Percentiles rank a stretch among this genome's conserved stretches.
phyloP scores from a whole-genome alignment of 1,284 basidiomycete genomes.

The Retiboletus flavoniger region DNA sequence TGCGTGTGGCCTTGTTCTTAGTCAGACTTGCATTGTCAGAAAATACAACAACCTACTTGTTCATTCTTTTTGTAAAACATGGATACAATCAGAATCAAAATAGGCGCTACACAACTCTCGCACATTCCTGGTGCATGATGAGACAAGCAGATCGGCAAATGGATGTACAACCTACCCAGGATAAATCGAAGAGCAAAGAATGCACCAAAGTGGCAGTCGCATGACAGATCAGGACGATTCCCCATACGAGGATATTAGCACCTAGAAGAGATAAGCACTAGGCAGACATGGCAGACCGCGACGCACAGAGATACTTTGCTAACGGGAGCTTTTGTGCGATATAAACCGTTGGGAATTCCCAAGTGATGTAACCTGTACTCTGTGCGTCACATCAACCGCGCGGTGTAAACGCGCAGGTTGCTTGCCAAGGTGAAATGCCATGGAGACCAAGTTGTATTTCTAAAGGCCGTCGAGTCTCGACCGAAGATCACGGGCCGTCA shows the following conservation, averaged over 20 bases:
- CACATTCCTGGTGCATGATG: slow-evolving; percentile 50
- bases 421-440: not conserved
- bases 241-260: slow-evolving; percentile 60
- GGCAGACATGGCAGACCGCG: not conserved
- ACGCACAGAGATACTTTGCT: slow-evolving; percentile 59
- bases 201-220: slow-evolving; percentile 51
- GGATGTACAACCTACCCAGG: slow-evolving; percentile 10
- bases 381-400: not conserved
- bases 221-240: slow-evolving; percentile 57
- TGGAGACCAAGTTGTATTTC: not conserved
- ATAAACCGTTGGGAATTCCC: slow-evolving; percentile 63
- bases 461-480: not conserved
- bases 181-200: slow-evolving; percentile 63
- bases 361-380: not conserved
- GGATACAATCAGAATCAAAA: slow-evolving; percentile 58
- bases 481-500: not conserved
- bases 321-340: slow-evolving; percentile 57
- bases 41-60: slow-evolving; percentile 39
- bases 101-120: slow-evolving; percentile 61
- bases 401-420: not conserved
- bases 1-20: slow-evolving; percentile 44
- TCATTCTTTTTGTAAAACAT: slow-evolving; percentile 71
- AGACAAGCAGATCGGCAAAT: not conserved
- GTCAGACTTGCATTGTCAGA: not conserved
- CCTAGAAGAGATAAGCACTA: slow-evolving; percentile 34